phyloP scores from a whole-genome alignment of 2,329 filamentous ascomycete genomes.

The Ophiostoma pallidulum region DNA sequence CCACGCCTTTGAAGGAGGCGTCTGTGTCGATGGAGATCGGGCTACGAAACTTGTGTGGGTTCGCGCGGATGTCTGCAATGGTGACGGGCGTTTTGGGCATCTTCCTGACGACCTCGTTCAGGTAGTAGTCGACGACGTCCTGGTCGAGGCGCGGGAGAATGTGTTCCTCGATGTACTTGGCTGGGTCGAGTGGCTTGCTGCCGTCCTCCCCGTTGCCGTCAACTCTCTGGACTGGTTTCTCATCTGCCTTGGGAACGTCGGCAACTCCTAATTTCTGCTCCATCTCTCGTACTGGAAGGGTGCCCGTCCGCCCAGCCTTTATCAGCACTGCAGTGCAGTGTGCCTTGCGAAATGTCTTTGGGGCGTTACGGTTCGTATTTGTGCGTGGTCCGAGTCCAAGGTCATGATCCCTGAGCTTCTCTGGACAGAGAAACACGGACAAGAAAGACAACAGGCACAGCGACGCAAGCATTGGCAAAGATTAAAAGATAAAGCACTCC shows the following conservation, averaged over 20 bases:
- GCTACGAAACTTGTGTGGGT: constrained; percentile 8
- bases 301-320: background rate
- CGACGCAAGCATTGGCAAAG: no score
- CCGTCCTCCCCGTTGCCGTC: constrained; percentile 11
- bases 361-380: background rate
- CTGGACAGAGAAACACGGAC: no score
- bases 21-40: constrained; percentile 6
- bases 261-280: no score
- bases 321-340: no score
- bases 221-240: constrained; percentile 27
- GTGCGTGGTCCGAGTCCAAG: no score
- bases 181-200: background rate
- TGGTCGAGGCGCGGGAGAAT: constrained; percentile 16
- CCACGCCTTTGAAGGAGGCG: constrained; percentile 9
- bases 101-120: background rate
- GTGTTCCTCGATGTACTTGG: constrained; percentile 12
- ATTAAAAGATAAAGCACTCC: no score
- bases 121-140: constrained; percentile 10
- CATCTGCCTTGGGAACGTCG: constrained; percentile 23
- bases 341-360: no score
- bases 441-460: no score
- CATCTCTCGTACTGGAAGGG: constrained; percentile 16
- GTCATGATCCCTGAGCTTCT: no score
- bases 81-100: background rate
- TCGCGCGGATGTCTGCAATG: constrained; percentile 7